Percentiles rank a stretch among this genome's conserved stretches.
These are phyloP conservation scores for Neurospora africana DNA, from an alignment of 495 filamentous ascomycete genomes.

Conservation along the genomic window DNA sequence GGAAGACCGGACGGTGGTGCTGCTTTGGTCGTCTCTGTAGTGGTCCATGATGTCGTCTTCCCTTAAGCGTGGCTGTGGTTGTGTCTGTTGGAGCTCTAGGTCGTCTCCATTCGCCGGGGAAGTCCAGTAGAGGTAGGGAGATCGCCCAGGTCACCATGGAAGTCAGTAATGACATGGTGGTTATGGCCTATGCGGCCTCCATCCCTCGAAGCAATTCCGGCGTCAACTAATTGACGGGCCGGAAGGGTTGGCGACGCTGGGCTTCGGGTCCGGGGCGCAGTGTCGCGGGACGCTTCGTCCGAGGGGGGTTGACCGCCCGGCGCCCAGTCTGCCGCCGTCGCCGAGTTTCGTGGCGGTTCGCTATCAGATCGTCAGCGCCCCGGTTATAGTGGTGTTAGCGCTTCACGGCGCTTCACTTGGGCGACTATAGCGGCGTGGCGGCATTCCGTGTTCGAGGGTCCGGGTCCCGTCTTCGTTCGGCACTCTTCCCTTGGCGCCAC, in stretches of 20 bases:
- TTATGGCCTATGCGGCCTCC: background rate
- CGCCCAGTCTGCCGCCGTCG: background rate
- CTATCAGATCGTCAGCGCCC: background rate
- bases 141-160: background rate
- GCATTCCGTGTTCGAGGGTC: no score
- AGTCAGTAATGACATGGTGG: background rate
- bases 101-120: background rate
- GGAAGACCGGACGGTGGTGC: background rate
- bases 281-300: background rate
- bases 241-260: no score
- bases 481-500: no score
- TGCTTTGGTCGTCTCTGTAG: conserved; percentile 2
- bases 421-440: no score
- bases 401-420: no score
- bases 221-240: no score
- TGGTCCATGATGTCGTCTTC: background rate
- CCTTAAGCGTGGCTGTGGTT: no score
- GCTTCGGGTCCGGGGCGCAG: background rate
- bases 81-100: no score
- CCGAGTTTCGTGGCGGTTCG: no score
- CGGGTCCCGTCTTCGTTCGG: no score
- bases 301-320: background rate
- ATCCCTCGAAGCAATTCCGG: background rate
- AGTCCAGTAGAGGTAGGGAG: background rate
- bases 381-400: background rate